Evolutionary conservation across 1,139 yeast genomes (phyloP), one percentile per base, ranked within the genome.

Genomic region (Suhomyces bokatorum): DNA sequence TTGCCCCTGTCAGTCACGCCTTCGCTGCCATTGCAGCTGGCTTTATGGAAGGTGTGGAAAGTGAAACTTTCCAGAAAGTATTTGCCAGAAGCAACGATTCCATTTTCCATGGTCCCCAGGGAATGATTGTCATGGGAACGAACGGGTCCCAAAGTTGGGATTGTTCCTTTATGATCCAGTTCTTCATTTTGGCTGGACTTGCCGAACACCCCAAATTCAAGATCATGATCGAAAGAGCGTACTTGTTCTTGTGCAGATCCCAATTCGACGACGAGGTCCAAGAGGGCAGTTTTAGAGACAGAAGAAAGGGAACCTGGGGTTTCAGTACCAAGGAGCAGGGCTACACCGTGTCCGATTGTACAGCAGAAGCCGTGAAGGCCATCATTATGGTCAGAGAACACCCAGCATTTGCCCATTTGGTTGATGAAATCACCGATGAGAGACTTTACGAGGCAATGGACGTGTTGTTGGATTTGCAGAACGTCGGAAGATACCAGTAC

Each of bases 131-230:
- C 45, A 88, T 87, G 87, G 99, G 99, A 9, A 95, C 99, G 0
- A 95, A 95, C 64, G 99, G 99, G 26, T 90, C 89, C 0, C 99
- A 95, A 64, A 91, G 87, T 1, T 95, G 99, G 99, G 99, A 95
- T 64, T 85, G 85, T 16, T 91, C 97, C 0, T 93, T 95, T 66
- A 85, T 87, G 55, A 73, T 93, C 27, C 99, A 95, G 59, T 89
- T 89, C 58, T 78, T 82, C 51, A 83, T 88, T 48, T 72, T 80
- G 59, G 87, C 96, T 0, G 97, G 96, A 0, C 65, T 93, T 28
- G 93, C 87, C 2, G 85, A 83, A 32, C 59, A 75, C 34, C 85
- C 87, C 0, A 81, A 83, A 59, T 89, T 80, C 61, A 80, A 78
- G 44, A 80, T 80, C 3, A 72, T 82, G 55, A 78, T 93, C 17